Evolutionary conservation across 1,139 yeast genomes (phyloP), one percentile per base, ranked within the genome.

Genomic region (Protomyces inundatus): DNA sequence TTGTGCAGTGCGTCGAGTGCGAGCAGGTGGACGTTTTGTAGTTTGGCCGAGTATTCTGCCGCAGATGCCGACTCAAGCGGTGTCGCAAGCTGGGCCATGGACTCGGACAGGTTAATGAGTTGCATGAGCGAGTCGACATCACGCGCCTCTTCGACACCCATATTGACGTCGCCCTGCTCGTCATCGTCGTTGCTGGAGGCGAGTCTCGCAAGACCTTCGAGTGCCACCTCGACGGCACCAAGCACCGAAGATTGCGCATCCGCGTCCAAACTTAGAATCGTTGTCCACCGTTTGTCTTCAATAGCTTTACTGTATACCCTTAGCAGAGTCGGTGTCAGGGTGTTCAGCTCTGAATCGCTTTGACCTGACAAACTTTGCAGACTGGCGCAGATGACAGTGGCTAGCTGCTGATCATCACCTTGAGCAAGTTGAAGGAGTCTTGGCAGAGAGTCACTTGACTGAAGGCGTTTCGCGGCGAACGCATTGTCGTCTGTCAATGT

Each of bases 1-100:
- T 91, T 91, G 74, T 89, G 90, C 71, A 90, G 79, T 14, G 88
- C 84, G 16, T 83, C 80, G 63, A 88, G 76, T 1, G 85, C 79
- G 69, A 87, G 83, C 34, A 82, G 61, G 32, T 39, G 42, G 35
- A 36, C 61, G 5, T 30, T 56, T 16, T 50, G 39, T 39, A 64
- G 45, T 32, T 54, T 48, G 40, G n/a, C 48, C 2, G 63, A 54
- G 30, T 56, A 23, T 12, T 37, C 32, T n/a, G 42, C 7, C 10
- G 32, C 33, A 23, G 42, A 12, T 45, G 52, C 36, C 6, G 16
- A 6, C 6, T 33, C 42, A 10, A 34, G 14, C 16, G 53, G 53
- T 10, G 53, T 35, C 35, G 53, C 59, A 9, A 55, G 53, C 23
- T 16, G n/a, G 16, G 48, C 23, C 3, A 42, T 16, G 14, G 37